These are phyloP conservation scores for Neurospora terricola DNA, from an alignment of 495 filamentous ascomycete species.

Conservation along the genomic window DNA sequence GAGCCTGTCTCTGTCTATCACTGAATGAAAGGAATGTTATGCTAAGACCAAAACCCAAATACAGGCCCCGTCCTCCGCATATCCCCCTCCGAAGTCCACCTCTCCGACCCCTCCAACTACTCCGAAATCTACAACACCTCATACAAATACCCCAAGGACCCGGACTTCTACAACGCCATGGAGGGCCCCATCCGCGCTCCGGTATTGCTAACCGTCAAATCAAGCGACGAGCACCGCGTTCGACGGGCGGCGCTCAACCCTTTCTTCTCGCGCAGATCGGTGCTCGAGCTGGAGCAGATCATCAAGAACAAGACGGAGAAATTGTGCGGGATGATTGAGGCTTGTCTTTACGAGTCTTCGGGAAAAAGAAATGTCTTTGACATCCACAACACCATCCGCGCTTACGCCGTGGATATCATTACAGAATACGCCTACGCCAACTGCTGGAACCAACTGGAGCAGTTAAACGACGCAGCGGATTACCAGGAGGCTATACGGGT, in stretches of 20 bases:
- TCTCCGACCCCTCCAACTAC: conserved; percentile 29
- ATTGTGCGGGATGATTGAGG: conserved; percentile 9
- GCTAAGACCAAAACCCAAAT: neutral
- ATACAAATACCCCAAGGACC: conserved; percentile 21
- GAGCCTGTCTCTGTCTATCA: neutral
- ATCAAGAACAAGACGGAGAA: conserved; percentile 12
- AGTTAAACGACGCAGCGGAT: neutral
- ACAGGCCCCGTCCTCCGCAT: conserved; percentile 28
- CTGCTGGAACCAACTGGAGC: conserved; percentile 13
- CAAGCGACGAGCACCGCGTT: conserved; percentile 22
- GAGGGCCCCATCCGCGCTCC: conserved; percentile 1
- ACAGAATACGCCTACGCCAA: conserved; percentile 32
- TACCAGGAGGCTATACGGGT: conserved; percentile 18
- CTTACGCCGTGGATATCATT: conserved; percentile 34
- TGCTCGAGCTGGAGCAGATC: conserved; percentile 24
- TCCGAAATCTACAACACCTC: conserved; percentile 27
- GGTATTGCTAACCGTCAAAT: conserved; percentile 14
- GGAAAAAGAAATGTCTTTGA: conserved; percentile 5
- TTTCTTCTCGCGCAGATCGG: conserved; percentile 32
- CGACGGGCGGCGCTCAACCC: conserved; percentile 27
- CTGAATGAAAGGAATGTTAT: neutral
- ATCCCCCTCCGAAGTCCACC: conserved; percentile 28
- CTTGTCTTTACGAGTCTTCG: neutral
- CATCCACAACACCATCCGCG: conserved; percentile 21
- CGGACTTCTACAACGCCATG: conserved; percentile 7